These are phyloP conservation scores for Solanum rostratum DNA, from an alignment of 257 asterid species.

Conservation along the genomic window DNA sequence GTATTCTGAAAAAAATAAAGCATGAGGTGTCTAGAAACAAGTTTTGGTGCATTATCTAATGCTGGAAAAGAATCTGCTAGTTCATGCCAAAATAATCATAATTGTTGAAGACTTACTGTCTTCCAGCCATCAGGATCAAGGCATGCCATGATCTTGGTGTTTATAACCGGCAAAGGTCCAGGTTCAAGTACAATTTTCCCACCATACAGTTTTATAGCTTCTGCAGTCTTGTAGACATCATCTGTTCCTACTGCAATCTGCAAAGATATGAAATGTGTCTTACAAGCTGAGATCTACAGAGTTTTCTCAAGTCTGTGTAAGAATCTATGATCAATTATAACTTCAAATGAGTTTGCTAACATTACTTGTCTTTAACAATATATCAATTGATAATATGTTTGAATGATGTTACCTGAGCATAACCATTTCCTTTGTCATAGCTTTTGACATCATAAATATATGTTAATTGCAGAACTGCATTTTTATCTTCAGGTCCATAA, in stretches of 20 bases:
- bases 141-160: constrained; percentile 24
- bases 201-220: constrained; percentile 16
- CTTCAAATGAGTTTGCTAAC: neutral
- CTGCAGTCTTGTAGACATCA: constrained; percentile 26
- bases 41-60: neutral
- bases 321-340: neutral
- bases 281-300: neutral
- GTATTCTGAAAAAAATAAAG: neutral
- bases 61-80: neutral
- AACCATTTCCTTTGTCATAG: constrained; percentile 74
- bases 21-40: neutral
- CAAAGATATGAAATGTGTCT: neutral
- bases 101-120: constrained; percentile 5
- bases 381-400: neutral
- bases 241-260: constrained; percentile 31
- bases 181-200: constrained; percentile 24
- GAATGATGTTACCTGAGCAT: constrained; percentile 43
- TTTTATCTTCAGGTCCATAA: constrained; percentile 71
- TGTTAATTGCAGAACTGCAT: constrained; percentile 56
- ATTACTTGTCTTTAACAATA: neutral
- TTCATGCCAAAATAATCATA: neutral
- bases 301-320: neutral
- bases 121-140: constrained; percentile 37
- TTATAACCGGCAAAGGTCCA: constrained; percentile 29
- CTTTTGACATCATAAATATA: constrained; percentile 54